These are phyloP conservation scores for Microcyclospora tardicrescens DNA, from an alignment of 2,329 filamentous ascomycete species.

Conservation along the genomic window DNA sequence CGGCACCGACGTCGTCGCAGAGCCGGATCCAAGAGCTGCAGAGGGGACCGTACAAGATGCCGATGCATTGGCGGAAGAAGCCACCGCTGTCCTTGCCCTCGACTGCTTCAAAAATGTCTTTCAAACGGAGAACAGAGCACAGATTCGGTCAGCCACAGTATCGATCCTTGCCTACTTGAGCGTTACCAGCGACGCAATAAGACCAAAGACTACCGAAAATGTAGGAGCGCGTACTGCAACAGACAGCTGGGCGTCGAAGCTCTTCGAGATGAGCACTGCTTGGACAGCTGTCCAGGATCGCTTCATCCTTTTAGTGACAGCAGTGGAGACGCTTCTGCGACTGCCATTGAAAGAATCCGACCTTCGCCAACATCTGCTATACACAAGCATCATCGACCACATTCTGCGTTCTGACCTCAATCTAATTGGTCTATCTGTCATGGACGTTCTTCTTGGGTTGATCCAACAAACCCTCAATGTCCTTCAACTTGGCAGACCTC, in stretches of 20 bases:
- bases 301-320: constrained; percentile 74
- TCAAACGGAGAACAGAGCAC: constrained; percentile 63
- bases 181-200: constrained; percentile 13
- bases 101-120: constrained; percentile 82
- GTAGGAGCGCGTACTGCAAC: constrained; percentile 14
- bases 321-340: constrained; percentile 61
- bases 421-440: constrained; percentile 87
- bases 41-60: constrained; percentile 73
- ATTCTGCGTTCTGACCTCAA: constrained; percentile 81
- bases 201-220: constrained; percentile 26
- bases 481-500: constrained; percentile 43
- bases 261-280: constrained; percentile 66
- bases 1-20: constrained; percentile 37
- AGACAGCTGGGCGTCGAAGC: constrained; percentile 62
- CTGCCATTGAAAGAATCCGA: constrained; percentile 55
- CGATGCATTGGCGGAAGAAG: constrained; percentile 79
- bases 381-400: constrained; percentile 68
- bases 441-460: constrained; percentile 80
- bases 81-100: constrained; percentile 71
- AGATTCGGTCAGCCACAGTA: constrained; percentile 64
- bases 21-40: constrained; percentile 53
- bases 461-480: constrained; percentile 71
- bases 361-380: constrained; percentile 58
- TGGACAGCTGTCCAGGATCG: constrained; percentile 93
- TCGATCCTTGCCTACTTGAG: constrained; percentile 62